Evolutionary conservation across 2,329 filamentous ascomycete genomes (phyloP).

Genomic region (Trichoderma asperellum): DNA sequence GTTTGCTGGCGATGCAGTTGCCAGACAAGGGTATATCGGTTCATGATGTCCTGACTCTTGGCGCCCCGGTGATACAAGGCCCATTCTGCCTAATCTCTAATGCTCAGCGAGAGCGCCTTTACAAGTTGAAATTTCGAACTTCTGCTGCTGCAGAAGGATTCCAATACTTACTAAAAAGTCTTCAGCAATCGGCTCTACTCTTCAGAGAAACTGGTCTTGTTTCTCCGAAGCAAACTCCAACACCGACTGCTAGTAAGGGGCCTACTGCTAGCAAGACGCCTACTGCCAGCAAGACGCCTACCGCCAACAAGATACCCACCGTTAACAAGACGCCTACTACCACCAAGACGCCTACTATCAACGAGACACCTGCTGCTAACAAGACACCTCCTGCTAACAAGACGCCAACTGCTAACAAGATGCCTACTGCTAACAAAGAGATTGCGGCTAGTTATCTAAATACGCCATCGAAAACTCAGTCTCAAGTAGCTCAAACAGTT

Average conservation of each 20-base stretch:
- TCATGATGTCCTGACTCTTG: conserved; percentile 35
- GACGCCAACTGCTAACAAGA: neutral
- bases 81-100: conserved; percentile 34
- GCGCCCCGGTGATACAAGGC: conserved; percentile 30
- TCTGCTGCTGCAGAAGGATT: conserved; percentile 30
- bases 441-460: neutral
- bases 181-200: conserved; percentile 29
- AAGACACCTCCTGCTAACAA: neutral
- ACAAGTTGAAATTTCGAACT: conserved; percentile 33
- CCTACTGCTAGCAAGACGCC: neutral
- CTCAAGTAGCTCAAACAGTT: neutral
- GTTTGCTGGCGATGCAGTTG: conserved; percentile 32
- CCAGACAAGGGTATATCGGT: conserved; percentile 25
- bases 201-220: neutral
- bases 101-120: conserved; percentile 3
- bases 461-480: neutral
- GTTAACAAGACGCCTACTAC: neutral
- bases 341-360: neutral
- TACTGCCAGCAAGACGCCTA: too few relatives aligned
- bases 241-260: neutral
- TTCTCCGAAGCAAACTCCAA: neutral
- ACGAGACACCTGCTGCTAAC: neutral
- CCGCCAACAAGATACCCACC: too few relatives aligned
- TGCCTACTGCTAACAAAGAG: neutral
- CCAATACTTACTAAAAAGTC: conserved; percentile 27